A percentile compares a stretch with the other conserved stretches of the same genome.
Evolutionary conservation across 371 early-diverging fungal genomes (phyloP).

Genomic region (Amoeboaphelidium protococcarum): DNA sequence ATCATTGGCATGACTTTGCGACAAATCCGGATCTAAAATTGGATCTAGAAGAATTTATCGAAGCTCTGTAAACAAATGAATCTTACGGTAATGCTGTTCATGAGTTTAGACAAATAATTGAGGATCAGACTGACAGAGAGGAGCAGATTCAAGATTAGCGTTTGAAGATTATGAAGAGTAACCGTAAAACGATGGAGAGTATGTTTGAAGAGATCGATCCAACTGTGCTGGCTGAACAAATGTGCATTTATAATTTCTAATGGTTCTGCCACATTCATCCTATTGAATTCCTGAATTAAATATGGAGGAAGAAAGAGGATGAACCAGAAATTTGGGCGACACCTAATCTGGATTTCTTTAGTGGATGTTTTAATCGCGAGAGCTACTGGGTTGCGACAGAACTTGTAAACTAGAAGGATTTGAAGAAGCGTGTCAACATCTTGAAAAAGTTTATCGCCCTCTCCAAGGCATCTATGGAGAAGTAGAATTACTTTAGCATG

Average conservation of each 20-base stretch:
- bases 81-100: conserved; percentile 2
- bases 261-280: conserved; percentile 22
- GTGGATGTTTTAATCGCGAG: conserved; percentile 20
- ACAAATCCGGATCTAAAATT: conserved; percentile 10
- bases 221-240: conserved; percentile 15
- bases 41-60: conserved; percentile 15
- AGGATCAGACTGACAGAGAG: background rate
- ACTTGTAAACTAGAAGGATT: conserved; percentile 13
- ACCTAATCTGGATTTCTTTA: conserved; percentile 17
- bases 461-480: conserved; percentile 16
- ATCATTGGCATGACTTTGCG: conserved; percentile 26
- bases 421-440: conserved; percentile 13
- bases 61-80: conserved; percentile 4
- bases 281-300: conserved; percentile 21
- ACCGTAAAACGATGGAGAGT: conserved; percentile 3
- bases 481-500: conserved; percentile 20
- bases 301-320: conserved; percentile 16
- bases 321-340: conserved; percentile 7
- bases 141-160: background rate
- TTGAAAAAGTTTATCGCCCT: conserved; percentile 15
- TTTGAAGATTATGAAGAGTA: background rate
- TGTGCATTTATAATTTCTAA: conserved; percentile 20
- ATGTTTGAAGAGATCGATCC: conserved; percentile 9
- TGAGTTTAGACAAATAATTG: background rate
- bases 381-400: conserved; percentile 26